These are phyloP conservation scores for Hordeum marinum DNA, from an alignment of 176 grass and related monocot species.

Conservation along the genomic window DNA sequence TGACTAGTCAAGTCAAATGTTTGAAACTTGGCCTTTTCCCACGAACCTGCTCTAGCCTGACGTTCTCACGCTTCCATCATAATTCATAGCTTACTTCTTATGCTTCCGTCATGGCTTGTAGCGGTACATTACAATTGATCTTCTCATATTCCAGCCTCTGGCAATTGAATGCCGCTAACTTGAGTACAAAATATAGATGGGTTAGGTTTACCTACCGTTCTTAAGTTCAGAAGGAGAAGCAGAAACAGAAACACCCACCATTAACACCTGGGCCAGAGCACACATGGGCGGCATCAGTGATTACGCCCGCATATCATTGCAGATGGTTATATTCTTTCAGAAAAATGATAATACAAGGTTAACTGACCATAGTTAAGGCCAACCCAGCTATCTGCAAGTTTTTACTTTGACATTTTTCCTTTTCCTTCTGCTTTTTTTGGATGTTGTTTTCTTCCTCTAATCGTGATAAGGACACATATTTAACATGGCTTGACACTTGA, in stretches of 20 bases:
- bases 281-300: constrained; percentile 21
- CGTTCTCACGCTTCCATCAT: constrained; percentile 17
- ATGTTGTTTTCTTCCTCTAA: not conserved
- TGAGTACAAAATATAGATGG: constrained; percentile 5
- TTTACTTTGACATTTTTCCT: not conserved
- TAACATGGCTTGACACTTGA: constrained; percentile 16
- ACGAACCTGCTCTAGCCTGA: not conserved
- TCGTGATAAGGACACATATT: not conserved
- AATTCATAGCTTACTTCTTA: constrained; percentile 1
- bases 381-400: not conserved
- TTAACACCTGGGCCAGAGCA: constrained; percentile 27
- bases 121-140: not conserved
- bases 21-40: not conserved
- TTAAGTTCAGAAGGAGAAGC: not conserved
- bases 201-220: constrained; percentile 44
- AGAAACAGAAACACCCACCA: constrained; percentile 13
- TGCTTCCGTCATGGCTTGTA: constrained; percentile 9
- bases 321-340: not conserved
- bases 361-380: not conserved
- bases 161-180: constrained; percentile 17
- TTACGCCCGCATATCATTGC: constrained; percentile 1
- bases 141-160: not conserved
- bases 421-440: not conserved
- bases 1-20: not conserved
- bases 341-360: not conserved